phyloP scores from a whole-genome alignment of 129 eudicot species.

The Tanacetum coccineum region DNA sequence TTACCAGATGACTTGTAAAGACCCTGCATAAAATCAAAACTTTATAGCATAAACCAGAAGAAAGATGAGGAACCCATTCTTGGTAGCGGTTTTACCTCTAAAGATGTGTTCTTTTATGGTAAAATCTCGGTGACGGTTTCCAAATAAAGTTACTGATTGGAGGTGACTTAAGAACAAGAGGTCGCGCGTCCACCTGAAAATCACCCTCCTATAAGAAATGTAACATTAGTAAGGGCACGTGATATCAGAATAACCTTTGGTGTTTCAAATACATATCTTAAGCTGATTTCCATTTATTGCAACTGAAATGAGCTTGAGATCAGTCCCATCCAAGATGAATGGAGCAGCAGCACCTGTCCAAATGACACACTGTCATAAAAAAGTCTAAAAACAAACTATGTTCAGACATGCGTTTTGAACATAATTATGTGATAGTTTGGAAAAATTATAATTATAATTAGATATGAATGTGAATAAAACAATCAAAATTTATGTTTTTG shows the following conservation, averaged over 20 bases:
- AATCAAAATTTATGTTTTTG: not conserved
- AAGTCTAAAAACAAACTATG: not conserved
- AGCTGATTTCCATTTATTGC: conserved; percentile 56
- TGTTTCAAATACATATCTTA: conserved; percentile 38
- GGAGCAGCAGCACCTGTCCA: conserved; percentile 58
- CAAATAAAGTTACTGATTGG: conserved; percentile 69
- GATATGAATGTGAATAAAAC: not conserved
- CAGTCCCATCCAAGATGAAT: conserved; percentile 62
- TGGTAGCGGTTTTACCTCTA: no score
- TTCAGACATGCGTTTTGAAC: not conserved
- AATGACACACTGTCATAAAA: not conserved
- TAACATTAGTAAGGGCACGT: not conserved
- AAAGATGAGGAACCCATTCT: no score
- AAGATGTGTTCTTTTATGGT: no score
- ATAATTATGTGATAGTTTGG: no score
- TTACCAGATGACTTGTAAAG: no score
- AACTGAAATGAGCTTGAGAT: conserved; percentile 66
- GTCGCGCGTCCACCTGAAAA: conserved; percentile 56
- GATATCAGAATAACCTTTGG: not conserved
- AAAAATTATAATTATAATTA: no score
- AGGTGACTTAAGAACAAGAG: conserved; percentile 56
- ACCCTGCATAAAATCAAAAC: no score
- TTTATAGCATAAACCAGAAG: no score
- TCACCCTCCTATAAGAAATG: conserved; percentile 55
- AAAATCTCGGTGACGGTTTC: no score